A percentile compares a stretch with the other conserved stretches of the same genome.
Evolutionary conservation across 305 asterid genomes (phyloP).

Genomic region (Andrographis paniculata): DNA sequence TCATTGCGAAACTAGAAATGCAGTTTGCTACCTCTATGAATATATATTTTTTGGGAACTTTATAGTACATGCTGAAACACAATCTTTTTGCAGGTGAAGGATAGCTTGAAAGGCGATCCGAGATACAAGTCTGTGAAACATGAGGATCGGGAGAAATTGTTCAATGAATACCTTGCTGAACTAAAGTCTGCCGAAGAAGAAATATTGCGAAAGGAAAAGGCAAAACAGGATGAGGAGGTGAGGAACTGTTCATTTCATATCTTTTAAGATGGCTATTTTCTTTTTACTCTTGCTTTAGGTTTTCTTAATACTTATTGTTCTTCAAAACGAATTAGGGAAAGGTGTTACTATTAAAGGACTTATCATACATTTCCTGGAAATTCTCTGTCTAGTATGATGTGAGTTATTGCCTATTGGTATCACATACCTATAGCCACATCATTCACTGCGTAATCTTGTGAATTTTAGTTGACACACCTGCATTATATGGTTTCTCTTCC

Average conservation of each 20-base stretch:
- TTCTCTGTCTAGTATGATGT: too few species aligned
- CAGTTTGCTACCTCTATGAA: neutral
- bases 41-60: neutral
- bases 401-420: too few species aligned
- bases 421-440: too few species aligned
- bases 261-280: constrained; percentile 1
- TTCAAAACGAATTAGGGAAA: too few species aligned
- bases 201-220: constrained; percentile 44
- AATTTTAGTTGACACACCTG: too few species aligned
- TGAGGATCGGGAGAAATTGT: constrained; percentile 76
- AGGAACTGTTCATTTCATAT: constrained; percentile 15
- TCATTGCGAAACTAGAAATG: neutral
- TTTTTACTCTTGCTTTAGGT: neutral
- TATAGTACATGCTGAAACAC: too few species aligned
- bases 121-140: constrained; percentile 81
- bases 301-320: too few species aligned
- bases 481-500: too few species aligned
- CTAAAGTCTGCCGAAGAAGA: constrained; percentile 72
- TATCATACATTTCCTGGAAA: too few species aligned
- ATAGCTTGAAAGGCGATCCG: constrained; percentile 67
- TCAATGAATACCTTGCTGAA: constrained; percentile 66
- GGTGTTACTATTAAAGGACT: too few species aligned
- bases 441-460: too few species aligned
- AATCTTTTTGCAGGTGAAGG: constrained; percentile 97
- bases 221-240: constrained; percentile 77